Conservation (phyloP, 176 grass and related monocot genomes). For the Avena eriantha region DNA sequence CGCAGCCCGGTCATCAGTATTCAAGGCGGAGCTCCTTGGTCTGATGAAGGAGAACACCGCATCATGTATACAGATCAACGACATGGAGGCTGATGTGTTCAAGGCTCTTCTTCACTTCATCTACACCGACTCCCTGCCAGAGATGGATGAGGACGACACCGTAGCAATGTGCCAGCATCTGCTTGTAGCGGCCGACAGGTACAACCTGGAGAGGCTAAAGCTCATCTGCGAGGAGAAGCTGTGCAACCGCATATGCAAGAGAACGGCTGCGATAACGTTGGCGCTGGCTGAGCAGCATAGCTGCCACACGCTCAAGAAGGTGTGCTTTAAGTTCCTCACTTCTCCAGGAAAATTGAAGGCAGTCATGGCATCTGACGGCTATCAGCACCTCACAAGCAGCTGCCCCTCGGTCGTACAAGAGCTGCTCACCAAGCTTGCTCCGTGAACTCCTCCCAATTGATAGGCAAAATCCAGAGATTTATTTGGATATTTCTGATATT, state of each 20-base stretch:
- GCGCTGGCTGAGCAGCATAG: background rate
- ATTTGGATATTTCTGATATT: background rate
- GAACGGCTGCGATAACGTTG: background rate
- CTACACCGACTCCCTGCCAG: background rate
- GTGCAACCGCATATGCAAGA: slow-evolving; percentile 6
- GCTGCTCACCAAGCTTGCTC: background rate
- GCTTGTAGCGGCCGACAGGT: background rate
- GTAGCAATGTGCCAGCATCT: background rate
- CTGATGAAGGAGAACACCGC: background rate
- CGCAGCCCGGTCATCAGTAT: background rate
- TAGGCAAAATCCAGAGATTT: background rate
- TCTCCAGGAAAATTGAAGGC: background rate
- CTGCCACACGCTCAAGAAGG: background rate
- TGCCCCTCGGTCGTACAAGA: background rate
- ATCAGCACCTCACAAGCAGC: background rate
- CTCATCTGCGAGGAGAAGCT: background rate
- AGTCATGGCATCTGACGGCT: background rate
- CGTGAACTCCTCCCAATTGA: background rate
- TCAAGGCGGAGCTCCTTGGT: background rate
- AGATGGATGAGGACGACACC: background rate
- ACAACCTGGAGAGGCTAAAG: background rate
- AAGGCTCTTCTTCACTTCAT: background rate
- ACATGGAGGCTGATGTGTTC: background rate
- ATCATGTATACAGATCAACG: background rate
- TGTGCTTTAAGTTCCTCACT: background rate